These are phyloP conservation scores for Camellia lanceoleosa DNA, from an alignment of 148 eudicot genomes.

Conservation along the genomic window DNA sequence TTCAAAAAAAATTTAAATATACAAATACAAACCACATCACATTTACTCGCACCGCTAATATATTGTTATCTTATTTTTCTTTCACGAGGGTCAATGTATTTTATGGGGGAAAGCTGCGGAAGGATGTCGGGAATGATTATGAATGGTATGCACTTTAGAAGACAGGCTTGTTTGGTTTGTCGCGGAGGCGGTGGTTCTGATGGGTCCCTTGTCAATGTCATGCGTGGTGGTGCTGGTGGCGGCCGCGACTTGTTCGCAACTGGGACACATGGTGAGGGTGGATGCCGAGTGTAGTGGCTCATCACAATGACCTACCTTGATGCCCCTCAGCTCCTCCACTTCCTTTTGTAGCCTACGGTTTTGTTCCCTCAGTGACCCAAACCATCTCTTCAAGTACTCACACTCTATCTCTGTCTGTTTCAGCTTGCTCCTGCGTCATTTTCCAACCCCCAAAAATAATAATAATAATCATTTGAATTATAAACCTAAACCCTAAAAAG, in stretches of 20 bases:
- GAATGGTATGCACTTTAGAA: conserved; percentile 2
- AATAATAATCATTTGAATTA: too few species aligned
- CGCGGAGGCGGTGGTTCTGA: conserved; percentile 16
- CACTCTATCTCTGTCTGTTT: conserved; percentile 56
- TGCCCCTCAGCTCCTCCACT: conserved; percentile 50
- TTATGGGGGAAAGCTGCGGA: conserved; percentile 17
- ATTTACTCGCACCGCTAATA: too few species aligned
- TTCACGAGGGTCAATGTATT: too few species aligned
- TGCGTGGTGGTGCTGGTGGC: conserved; percentile 9
- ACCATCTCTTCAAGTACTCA: conserved; percentile 47
- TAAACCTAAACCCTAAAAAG: too few species aligned
- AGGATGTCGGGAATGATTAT: conserved; percentile 21
- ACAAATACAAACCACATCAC: too few species aligned
- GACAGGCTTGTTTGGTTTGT: conserved; percentile 4
- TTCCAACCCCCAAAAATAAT: neutral
- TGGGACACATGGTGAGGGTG: conserved; percentile 44
- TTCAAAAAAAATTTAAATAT: too few species aligned
- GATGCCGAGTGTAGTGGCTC: conserved; percentile 27
- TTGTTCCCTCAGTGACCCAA: conserved; percentile 40
- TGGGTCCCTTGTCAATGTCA: conserved; percentile 12
- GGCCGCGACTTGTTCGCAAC: conserved; percentile 38
- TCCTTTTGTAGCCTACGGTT: conserved; percentile 44
- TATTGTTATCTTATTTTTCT: too few species aligned
- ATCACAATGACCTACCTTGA: conserved; percentile 27
- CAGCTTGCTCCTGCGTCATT: conserved; percentile 44